Evolutionary conservation across 495 filamentous ascomycete genomes (phyloP).

Genomic region (Penicillium dipodomyicola): DNA sequence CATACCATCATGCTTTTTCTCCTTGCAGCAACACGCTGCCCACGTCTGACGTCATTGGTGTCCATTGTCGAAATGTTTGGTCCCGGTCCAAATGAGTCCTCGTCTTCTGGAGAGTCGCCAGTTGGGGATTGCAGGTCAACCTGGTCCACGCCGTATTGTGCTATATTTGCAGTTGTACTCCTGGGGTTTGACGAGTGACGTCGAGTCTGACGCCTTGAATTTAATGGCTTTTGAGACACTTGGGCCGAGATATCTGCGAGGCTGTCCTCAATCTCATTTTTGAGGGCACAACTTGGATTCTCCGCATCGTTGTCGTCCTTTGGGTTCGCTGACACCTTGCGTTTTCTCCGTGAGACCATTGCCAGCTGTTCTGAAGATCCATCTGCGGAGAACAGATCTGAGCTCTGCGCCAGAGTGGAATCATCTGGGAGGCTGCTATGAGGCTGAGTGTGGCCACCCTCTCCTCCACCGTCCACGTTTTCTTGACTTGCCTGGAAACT

Average conservation of each 20-base stretch:
- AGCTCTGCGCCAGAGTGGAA: conserved; percentile 9
- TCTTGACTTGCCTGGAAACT: conserved; percentile 24
- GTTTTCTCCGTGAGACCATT: conserved; percentile 32
- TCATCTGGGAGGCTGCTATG: conserved; percentile 7
- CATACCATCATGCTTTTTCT: conserved; percentile 55
- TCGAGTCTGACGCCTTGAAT: conserved; percentile 29
- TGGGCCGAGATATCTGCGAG: conserved; percentile 8
- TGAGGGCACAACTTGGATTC: neutral
- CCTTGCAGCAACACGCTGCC: conserved; percentile 39
- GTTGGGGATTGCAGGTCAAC: conserved; percentile 16
- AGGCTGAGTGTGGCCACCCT: conserved; percentile 9
- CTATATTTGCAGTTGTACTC: conserved; percentile 6
- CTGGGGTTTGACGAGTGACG: conserved; percentile 43
- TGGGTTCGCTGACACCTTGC: conserved; percentile 31
- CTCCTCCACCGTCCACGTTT: conserved; percentile 24
- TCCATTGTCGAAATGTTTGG: conserved; percentile 13
- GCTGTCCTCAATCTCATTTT: conserved; percentile 8
- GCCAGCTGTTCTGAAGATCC: conserved; percentile 13
- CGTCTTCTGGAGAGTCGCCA: conserved; percentile 32
- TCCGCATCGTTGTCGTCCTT: conserved; percentile 5
- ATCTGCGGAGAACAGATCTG: conserved; percentile 7
- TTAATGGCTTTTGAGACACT: conserved; percentile 13
- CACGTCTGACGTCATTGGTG: conserved; percentile 21
- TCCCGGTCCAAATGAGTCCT: conserved; percentile 9
- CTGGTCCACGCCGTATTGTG: conserved; percentile 11